Evolutionary conservation across 176 grass and related monocot genomes (phyloP), one percentile per base, ranked within the genome.

Genomic region (Sorghum bicolor): DNA sequence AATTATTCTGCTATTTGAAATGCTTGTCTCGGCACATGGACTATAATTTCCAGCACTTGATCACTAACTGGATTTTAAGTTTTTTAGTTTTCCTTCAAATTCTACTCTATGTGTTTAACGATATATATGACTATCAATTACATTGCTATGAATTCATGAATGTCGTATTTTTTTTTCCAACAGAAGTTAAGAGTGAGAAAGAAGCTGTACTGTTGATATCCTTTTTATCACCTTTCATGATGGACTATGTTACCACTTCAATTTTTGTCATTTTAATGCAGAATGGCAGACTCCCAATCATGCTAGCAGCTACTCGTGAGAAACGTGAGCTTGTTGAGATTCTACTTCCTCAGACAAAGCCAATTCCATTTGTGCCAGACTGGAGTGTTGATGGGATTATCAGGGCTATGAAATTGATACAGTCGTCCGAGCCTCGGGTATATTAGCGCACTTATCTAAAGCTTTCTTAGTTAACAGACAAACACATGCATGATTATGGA

Each of bases 281-380:
- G 89, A 17, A 55, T 34, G 85, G 80, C 10, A 25, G 4, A n/a
- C 47, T 58, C 40, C 85, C 85, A 62, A 87, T 84, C 34, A 62
- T 84, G 52, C 22, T 17, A 25, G 33, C 85, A 15, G 85, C 89
- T 67, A 9, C 39, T 57, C 19, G 5, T 36, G 79, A 67, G 41
- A 41, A 75, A 74, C 68, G 78, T 33, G 80, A 91, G 14, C 43
- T 73, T 69, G 80, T 91, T 24, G 58, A 91, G 87, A 87, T 91
- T 61, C 45, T 91, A 34, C 83, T 91, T 74, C 68, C 71, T 70
- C 30, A 22, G 16, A 82, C 76, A 53, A 88, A 71, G 79, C 76
- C 80, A 64, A 75, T 87, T 58, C 48, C 79, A 76, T 80, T 17
- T 67, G 1, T 84, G 20, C 66, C 66, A 57, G 74, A 77, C 22